phyloP scores from a whole-genome alignment of 805 yeast species.

The Metschnikowia gelsemii region DNA sequence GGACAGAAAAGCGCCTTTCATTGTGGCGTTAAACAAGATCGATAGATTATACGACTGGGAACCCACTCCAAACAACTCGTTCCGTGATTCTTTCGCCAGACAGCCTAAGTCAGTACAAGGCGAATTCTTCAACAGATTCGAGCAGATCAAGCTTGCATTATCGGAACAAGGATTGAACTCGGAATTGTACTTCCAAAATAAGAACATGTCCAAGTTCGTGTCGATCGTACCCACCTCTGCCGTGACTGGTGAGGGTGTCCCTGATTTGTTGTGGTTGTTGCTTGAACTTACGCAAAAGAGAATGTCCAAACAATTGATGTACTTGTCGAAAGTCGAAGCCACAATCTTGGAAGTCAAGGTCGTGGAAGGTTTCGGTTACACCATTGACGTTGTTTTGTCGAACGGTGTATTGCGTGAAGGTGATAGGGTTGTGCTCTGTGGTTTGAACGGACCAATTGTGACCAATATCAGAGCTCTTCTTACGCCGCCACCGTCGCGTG shows the following conservation, averaged over 20 bases:
- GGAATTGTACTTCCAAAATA: conserved; percentile 93
- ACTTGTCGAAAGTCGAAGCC: conserved; percentile 90
- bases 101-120: conserved; percentile 84
- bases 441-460: conserved; percentile 97
- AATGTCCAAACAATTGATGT: conserved; percentile 98
- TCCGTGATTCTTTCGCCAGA: conserved; percentile 86
- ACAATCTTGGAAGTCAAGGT: conserved; percentile 97
- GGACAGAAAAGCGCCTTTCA: conserved; percentile 96
- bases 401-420: conserved; percentile 95
- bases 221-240: conserved; percentile 99
- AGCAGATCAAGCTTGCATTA: conserved; percentile 81
- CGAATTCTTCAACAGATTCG: conserved; percentile 86
- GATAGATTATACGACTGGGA: conserved; percentile 98
- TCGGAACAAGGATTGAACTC: conserved; percentile 99
- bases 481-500: conserved; percentile 97
- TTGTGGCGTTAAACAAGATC: conserved; percentile 95
- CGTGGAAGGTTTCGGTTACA: conserved; percentile 97
- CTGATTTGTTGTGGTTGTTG: conserved; percentile 93
- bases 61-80: conserved; percentile 83
- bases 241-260: conserved; percentile 99
- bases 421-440: conserved; percentile 93
- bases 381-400: conserved; percentile 96
- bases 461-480: conserved; percentile 93
- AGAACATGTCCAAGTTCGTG: conserved; percentile 88
- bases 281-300: conserved; percentile 96